Evolutionary conservation across 148 eudicot species (phyloP), one percentile per base, ranked within the genome.

Genomic region (Fallopia convolvulus): DNA sequence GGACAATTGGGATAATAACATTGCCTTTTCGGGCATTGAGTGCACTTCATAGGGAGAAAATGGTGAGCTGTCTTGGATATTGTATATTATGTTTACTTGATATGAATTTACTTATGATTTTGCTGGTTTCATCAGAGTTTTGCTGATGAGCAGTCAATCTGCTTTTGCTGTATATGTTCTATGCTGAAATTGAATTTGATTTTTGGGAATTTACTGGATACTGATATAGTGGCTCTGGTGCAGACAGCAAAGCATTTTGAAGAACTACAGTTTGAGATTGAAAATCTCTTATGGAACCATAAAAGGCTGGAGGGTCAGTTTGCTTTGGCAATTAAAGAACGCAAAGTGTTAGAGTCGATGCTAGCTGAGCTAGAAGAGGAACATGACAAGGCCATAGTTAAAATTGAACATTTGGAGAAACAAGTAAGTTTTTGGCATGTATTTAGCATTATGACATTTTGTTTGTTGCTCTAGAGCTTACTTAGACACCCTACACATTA

Each of bases 311-410:
- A 85, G 75, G 86, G 83, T 60, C 84, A 80, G 71, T 75, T 87
- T 41, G 80, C 79, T 68, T 46, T 80, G 74, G 88, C 88, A 21
- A 75, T 79, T 75, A 90, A 87, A 85, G 94, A 94, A 68, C 80
- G 75, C 30, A 80, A 78, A 40, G 77, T 83, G 82, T 75, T 89
- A 86, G 89, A 92, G 76, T 80, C 82, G 13, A 83, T 92, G 86
- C 79, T 92, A 76, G 80, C 82, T 72, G 95, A 94, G 81, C 75
- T 92, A 78, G 98, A 92, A 85, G 91, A 88, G 21, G 93, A 94
- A 78, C 97, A 94, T 68, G 95, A 90, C 41, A 83, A 85, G 77
- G 91, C 98, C 60, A 88, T 92, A 75, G 65, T 55, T 46, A 90
- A 88, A 84, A 87, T 94, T 39, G 89, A 94, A 81, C 82, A 76